Conservation (phyloP, 192 early-diverging fungal species). For the Backusella luteola region DNA sequence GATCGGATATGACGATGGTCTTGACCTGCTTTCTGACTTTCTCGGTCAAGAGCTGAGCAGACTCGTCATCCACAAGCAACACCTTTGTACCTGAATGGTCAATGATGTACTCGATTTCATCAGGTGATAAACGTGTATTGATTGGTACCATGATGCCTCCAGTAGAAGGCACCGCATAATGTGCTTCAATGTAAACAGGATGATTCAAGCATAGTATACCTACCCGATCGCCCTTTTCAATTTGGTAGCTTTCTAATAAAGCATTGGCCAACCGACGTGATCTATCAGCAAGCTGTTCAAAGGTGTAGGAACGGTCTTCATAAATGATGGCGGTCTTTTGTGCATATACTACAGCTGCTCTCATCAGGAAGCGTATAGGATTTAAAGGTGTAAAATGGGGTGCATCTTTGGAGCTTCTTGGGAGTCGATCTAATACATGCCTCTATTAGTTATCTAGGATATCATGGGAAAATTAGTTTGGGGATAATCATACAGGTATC, state of each 20-base stretch:
- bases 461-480: too few species aligned
- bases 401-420: constrained; percentile 7
- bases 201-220: constrained; percentile 56
- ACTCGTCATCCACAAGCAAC: constrained; percentile 49
- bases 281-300: constrained; percentile 44
- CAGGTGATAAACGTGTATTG: constrained; percentile 51
- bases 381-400: constrained; percentile 39
- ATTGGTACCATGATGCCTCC: constrained; percentile 55
- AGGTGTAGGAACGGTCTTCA: constrained; percentile 34
- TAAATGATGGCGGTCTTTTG: constrained; percentile 48
- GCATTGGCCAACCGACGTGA: constrained; percentile 42
- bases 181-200: constrained; percentile 57
- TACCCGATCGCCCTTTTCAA: constrained; percentile 48
- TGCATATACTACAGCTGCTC: constrained; percentile 48
- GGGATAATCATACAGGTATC: neutral
- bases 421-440: neutral
- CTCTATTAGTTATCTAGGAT: too few species aligned
- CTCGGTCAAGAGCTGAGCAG: constrained; percentile 29
- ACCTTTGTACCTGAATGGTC: constrained; percentile 45
- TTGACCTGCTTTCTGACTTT: neutral
- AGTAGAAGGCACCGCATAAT: constrained; percentile 59
- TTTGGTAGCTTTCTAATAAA: constrained; percentile 29
- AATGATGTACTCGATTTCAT: constrained; percentile 59
- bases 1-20: constrained; percentile 17
- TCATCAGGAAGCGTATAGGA: constrained; percentile 52